Evolutionary conservation across 192 early-diverging fungal genomes (phyloP).

Genomic region (Allomyces javanicus): DNA sequence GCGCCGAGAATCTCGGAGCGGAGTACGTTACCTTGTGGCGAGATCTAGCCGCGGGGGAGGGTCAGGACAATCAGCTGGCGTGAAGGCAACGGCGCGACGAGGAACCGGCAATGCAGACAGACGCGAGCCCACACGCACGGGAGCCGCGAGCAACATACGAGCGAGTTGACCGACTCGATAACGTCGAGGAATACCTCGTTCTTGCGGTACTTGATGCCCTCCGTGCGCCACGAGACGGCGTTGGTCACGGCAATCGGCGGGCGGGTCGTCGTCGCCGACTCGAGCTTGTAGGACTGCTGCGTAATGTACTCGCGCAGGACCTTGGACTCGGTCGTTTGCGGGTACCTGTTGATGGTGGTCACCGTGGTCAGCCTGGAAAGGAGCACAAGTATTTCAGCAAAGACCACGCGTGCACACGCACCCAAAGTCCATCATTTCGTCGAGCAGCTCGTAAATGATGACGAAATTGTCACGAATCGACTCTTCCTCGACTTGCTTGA

Average conservation of each 20-base stretch:
- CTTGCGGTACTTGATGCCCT: constrained; percentile 50
- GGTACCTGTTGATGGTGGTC: constrained; percentile 16
- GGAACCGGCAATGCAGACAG: no score
- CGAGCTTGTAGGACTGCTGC: constrained; percentile 87
- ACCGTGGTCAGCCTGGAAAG: no score
- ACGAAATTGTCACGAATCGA: constrained; percentile 83
- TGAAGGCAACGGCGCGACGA: no score
- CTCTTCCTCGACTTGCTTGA: constrained; percentile 73
- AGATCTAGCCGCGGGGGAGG: constrained; percentile 11
- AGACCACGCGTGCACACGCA: no score
- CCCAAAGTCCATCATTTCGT: constrained; percentile 88
- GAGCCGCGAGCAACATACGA: no score
- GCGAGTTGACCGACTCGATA: constrained; percentile 49
- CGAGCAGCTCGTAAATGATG: constrained; percentile 71
- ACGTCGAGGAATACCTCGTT: constrained; percentile 61
- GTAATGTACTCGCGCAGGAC: constrained; percentile 88
- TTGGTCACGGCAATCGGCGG: constrained; percentile 71
- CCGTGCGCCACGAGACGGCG: constrained; percentile 47
- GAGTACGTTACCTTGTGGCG: constrained; percentile 32
- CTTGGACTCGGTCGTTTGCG: constrained; percentile 74
- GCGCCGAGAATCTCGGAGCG: constrained; percentile 58
- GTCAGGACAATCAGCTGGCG: no score
- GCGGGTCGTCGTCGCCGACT: constrained; percentile 50
- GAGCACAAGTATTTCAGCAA: no score
- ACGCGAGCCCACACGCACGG: no score